phyloP scores from a whole-genome alignment of 2,329 filamentous ascomycete genomes.

The Aspergillus fructus region DNA sequence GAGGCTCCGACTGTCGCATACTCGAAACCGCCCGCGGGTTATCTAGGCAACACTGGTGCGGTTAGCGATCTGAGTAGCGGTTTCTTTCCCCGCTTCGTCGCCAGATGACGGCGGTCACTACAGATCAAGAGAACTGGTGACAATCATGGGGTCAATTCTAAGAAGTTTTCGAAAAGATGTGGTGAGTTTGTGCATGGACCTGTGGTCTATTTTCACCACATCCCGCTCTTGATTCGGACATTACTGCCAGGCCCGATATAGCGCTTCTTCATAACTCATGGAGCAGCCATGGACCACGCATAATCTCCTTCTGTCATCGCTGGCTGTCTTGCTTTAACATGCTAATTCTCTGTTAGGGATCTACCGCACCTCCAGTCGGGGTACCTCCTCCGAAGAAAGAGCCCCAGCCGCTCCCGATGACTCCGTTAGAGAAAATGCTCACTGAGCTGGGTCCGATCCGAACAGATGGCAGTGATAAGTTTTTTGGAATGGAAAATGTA shows the following conservation, averaged over 20 bases:
- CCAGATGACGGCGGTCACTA: constrained; percentile 31
- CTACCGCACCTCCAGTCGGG: constrained; percentile 47
- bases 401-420: constrained; percentile 55
- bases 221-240: neutral
- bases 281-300: neutral
- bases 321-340: neutral
- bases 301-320: neutral
- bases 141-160: constrained; percentile 43
- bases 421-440: constrained; percentile 71
- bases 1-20: constrained; percentile 12
- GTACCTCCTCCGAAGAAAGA: constrained; percentile 59
- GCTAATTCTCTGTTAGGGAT: constrained; percentile 40
- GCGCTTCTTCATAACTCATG: neutral
- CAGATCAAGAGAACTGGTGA: constrained; percentile 22
- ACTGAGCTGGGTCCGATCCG: constrained; percentile 77
- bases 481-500: constrained; percentile 98
- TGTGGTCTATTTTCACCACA: constrained; percentile 2
- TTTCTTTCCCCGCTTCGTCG: constrained; percentile 18
- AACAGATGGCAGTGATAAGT: constrained; percentile 91
- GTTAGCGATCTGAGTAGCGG: constrained; percentile 21
- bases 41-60: constrained; percentile 11
- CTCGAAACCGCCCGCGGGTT: constrained; percentile 12
- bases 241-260: neutral
- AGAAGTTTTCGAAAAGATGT: constrained; percentile 41
- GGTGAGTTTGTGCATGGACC: constrained; percentile 25